Conservation (phyloP, 108 stramenopile genomes). For the Pseudonitzschia multiseries region DNA sequence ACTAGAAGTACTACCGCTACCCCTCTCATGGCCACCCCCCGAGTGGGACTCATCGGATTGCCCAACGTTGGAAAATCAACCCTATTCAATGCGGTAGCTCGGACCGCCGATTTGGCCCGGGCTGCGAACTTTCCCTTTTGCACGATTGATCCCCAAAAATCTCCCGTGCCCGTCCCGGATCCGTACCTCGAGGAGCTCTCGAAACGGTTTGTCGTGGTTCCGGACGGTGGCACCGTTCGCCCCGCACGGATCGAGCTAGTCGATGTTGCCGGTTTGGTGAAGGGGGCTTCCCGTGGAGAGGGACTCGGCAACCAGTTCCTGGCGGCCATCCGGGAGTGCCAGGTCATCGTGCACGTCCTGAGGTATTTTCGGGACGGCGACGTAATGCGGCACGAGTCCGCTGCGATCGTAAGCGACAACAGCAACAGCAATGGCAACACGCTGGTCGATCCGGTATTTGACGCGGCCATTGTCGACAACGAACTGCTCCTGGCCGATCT, state of each 20-base stretch:
- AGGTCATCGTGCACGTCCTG: constrained; percentile 84
- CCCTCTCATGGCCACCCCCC: constrained; percentile 55
- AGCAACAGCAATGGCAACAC: background rate
- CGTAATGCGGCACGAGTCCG: constrained; percentile 25
- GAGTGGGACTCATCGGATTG: constrained; percentile 83
- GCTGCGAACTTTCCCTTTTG: constrained; percentile 95
- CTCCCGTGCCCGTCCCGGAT: constrained; percentile 83
- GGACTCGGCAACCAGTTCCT: constrained; percentile 96
- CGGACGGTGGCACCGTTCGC: constrained; percentile 38
- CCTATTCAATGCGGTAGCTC: constrained; percentile 82
- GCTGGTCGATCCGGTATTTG: constrained; percentile 83
- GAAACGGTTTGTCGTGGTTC: background rate
- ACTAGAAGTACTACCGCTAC: constrained; percentile 49
- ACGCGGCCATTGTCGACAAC: constrained; percentile 86
- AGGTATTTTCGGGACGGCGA: constrained; percentile 67
- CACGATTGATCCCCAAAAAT: constrained; percentile 94
- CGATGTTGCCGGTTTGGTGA: constrained; percentile 95
- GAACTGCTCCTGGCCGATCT: constrained; percentile 90
- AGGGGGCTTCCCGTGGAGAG: constrained; percentile 89
- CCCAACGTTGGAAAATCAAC: constrained; percentile 94
- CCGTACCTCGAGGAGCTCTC: constrained; percentile 47
- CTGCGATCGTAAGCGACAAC: constrained; percentile 36
- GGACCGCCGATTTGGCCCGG: constrained; percentile 50
- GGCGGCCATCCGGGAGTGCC: constrained; percentile 79
- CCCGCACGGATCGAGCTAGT: constrained; percentile 82